A percentile compares a stretch with the other conserved stretches of the same genome.
Evolutionary conservation across 1,284 basidiomycete species (phyloP).

Genomic region (Ustilago vetiveriae): DNA sequence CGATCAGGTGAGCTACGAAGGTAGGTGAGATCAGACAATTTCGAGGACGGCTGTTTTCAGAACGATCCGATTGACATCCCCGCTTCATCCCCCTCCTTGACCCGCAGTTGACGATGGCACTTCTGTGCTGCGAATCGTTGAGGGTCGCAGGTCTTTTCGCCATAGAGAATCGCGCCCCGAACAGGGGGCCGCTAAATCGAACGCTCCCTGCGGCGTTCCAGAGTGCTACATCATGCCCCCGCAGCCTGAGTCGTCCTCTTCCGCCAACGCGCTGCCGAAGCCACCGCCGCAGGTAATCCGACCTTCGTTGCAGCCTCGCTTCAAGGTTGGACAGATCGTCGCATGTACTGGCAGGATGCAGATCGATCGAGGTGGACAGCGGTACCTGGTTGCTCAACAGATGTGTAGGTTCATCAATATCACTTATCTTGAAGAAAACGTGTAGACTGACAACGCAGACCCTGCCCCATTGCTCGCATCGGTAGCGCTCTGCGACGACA

Average conservation of each 20-base stretch:
- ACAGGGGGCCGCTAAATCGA: background rate
- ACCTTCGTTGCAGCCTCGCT: constrained; percentile 22
- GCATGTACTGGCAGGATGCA: constrained; percentile 25
- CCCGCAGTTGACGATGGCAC: constrained; percentile 48
- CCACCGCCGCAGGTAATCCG: background rate
- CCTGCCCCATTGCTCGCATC: too few relatives aligned
- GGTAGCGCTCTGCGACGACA: constrained; percentile 14
- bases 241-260: constrained; percentile 10
- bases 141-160: constrained; percentile 25
- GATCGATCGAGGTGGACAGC: constrained; percentile 13
- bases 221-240: constrained; percentile 42
- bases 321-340: constrained; percentile 22
- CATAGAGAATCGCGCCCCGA: background rate
- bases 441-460: background rate
- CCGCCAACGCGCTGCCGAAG: constrained; percentile 1
- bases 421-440: too few relatives aligned
- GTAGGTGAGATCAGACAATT: too few relatives aligned
- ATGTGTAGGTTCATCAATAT: constrained; percentile 3
- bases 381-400: constrained; percentile 6
- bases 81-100: background rate
- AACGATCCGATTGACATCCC: too few relatives aligned
- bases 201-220: constrained; percentile 16
- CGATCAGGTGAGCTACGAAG: constrained; percentile 35
- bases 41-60: too few relatives aligned
- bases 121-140: constrained; percentile 30